Base-by-base conservation (phyloP, 306 rosid species). In the Malus fusca region DNA sequence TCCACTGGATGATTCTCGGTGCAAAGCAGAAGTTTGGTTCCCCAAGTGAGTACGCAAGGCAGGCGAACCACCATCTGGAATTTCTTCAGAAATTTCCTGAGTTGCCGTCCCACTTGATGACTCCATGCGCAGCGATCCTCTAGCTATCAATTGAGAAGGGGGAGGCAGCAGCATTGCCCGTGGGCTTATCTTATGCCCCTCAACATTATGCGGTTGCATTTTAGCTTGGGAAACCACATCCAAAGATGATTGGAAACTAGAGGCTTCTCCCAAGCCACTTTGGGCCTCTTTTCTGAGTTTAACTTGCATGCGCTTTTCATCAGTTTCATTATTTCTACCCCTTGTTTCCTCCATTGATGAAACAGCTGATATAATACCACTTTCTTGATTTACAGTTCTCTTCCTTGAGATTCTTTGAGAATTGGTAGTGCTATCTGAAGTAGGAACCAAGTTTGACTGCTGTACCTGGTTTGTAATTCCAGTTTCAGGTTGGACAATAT, bases 11-110 rank as follows among this genome's bases (percentile, higher is more conserved):
- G 85, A 75, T 81, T 80, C 85, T 7, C 74, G 78, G 72, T 60
- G 83, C 75, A 85, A 77, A 84, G 79, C 64, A 56, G 84, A 66
- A 71, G 79, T 79, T 72, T 72, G 74, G 78, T 46, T 82, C 77
- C 82, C 83, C 1, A 19, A 59, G 25, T 59, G 64, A 59, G 30
- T 23, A 23, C 1, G 1, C 64, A 59, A 22, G 17, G 30, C 66
- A 25, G 87, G 80, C n/a, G 88, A 85, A 75, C 84, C 80, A 69
- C 83, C 78, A 75, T 85, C 90, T 69, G 88, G 85, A 81, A 86
- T 74, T 84, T 80, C 85, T 60, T 74, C 66, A 25, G 71, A 81
- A 78, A 83, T 70, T 59, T 74, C 80, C 60, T 86, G 84, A 80
- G 77, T 82, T 55, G 61, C 61, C 22, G 42, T 51, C 68, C 77